These are phyloP conservation scores for Arthrobotrys sinensis DNA, from an alignment of 2,329 filamentous ascomycete genomes.

Conservation along the genomic window DNA sequence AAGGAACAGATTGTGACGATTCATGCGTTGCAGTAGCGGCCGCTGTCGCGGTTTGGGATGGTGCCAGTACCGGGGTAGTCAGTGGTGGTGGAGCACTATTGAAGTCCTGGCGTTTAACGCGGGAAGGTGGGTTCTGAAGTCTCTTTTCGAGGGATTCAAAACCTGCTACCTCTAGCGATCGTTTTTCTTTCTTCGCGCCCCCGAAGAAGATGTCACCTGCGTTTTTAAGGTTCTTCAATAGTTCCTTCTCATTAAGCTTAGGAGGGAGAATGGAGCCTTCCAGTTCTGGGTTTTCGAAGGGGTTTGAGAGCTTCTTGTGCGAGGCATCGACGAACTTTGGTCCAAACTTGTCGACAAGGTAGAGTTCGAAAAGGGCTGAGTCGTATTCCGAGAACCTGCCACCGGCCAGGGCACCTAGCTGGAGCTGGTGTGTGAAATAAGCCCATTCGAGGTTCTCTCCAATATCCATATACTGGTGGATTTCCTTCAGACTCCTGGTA, in stretches of 20 bases:
- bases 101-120: constrained; percentile 45
- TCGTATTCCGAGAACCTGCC: constrained; percentile 38
- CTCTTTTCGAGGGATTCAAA: background rate
- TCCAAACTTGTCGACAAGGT: constrained; percentile 56
- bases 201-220: constrained; percentile 16
- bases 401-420: constrained; percentile 25
- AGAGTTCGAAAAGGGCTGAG: constrained; percentile 37
- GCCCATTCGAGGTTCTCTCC: constrained; percentile 47
- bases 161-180: background rate
- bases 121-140: constrained; percentile 6
- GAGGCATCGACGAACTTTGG: constrained; percentile 33
- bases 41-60: constrained; percentile 3
- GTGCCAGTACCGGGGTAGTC: constrained; percentile 38
- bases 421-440: constrained; percentile 50
- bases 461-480: constrained; percentile 55
- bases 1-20: constrained; percentile 7
- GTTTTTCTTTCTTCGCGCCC: constrained; percentile 3
- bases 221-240: constrained; percentile 12
- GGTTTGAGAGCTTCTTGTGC: constrained; percentile 11
- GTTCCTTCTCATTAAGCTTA: constrained; percentile 18
- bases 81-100: constrained; percentile 47
- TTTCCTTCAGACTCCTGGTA: constrained; percentile 43
- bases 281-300: constrained; percentile 42
- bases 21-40: background rate
- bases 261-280: constrained; percentile 45